Evolutionary conservation across 768 basidiomycete genomes (phyloP).

Genomic region (Chalciporus sphaerocephalus): DNA sequence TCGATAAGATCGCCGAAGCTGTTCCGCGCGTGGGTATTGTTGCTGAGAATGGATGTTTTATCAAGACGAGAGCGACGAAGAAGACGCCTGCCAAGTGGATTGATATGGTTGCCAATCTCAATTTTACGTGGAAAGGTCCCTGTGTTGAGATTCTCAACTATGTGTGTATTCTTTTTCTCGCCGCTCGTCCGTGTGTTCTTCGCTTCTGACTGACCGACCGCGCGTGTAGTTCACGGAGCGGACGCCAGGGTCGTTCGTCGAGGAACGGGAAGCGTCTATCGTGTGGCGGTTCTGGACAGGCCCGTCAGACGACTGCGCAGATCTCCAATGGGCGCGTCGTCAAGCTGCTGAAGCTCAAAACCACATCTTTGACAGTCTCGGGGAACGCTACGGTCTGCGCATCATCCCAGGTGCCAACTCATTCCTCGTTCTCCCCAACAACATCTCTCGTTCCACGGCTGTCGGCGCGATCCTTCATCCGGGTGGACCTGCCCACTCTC

Average conservation of each 20-base stretch:
- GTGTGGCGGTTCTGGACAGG: constrained; percentile 84
- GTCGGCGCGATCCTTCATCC: constrained; percentile 77
- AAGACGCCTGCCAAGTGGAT: constrained; percentile 52
- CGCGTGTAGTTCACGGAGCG: constrained; percentile 78
- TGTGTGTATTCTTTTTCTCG: constrained; percentile 42
- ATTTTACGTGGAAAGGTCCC: constrained; percentile 74
- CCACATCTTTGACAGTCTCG: constrained; percentile 84
- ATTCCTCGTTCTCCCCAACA: constrained; percentile 80
- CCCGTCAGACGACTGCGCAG: constrained; percentile 42
- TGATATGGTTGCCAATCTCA: constrained; percentile 74
- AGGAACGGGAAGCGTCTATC: constrained; percentile 77
- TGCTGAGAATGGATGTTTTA: constrained; percentile 87
- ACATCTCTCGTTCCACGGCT: constrained; percentile 78
- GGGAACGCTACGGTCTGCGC: constrained; percentile 76
- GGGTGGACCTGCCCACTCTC: constrained; percentile 43
- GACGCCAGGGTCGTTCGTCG: constrained; percentile 80
- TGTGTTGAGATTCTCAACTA: constrained; percentile 84
- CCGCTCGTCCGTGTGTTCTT: background rate
- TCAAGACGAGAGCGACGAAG: constrained; percentile 48
- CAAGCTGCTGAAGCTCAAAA: constrained; percentile 91
- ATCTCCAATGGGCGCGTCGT: constrained; percentile 76
- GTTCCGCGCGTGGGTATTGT: constrained; percentile 73
- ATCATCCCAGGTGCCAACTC: constrained; percentile 77
- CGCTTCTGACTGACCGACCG: background rate
- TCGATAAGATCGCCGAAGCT: constrained; percentile 58